Evolutionary conservation across 371 early-diverging fungal genomes (phyloP), one percentile per base, ranked within the genome.

Genomic region (Furculomyces boomerangus): DNA sequence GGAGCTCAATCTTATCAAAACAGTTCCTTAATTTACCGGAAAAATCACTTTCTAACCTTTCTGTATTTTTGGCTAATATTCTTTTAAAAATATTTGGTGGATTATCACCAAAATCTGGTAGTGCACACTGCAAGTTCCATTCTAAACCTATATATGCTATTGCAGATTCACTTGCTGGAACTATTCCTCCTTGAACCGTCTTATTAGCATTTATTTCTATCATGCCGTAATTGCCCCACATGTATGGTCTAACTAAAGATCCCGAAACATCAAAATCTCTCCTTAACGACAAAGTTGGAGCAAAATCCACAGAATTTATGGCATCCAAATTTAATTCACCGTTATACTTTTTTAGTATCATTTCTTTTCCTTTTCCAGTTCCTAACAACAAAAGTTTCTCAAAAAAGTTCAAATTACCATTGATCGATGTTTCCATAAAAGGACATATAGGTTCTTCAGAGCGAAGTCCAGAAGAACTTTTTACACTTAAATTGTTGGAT

Each of bases 241-340:
- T 24, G 7, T 5, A 10, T 7, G 51, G 37, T 24, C 51, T 20
- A 40, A 53, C 53, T 32, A 53, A 13, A 29, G 35, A 40, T 26
- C n/a, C n/a, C 39, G 26, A 16, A 35, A 53, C 7, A 39, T 37
- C 39, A 47, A 53, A 53, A 32, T 53, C 53, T 53, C 28, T n/a
- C n/a, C 53, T 26, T n/a, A 53, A 32, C 3, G 53, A 31, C 39
- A 53, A 31, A n/a, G 44, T 30, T 3, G 39, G 18, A n/a, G 35
- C 24, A 8, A 3, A 53, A 28, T 53, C 53, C n/a, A 53, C 3
- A 5, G 27, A 24, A 16, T n/a, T n/a, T n/a, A n/a, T n/a, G n/a
- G n/a, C 26, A 10, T 7, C 35, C 16, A 35, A 16, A 35, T 35
- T 10, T 10, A 35, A 35, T 35, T 10, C 7, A 35, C 35, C 16